Evolutionary conservation across 108 stramenopile genomes (phyloP), one percentile per base, ranked within the genome.

Genomic region (Asterionellopsis glacialis): DNA sequence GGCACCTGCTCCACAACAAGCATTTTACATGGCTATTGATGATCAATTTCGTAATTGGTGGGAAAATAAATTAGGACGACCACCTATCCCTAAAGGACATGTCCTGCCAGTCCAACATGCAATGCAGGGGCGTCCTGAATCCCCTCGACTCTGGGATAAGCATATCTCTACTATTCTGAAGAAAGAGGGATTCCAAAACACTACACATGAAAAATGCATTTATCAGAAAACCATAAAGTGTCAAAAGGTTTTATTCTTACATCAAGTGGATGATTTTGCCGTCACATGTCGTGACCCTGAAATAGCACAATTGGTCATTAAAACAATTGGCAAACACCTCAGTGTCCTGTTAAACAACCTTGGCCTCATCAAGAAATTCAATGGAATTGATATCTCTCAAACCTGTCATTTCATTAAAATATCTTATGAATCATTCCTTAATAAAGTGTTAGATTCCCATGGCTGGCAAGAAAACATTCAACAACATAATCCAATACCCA

Each of bases 231-330:
- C 39, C 51, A 44, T 60, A 23, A 18, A 60, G 7, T 63, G 64
- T 12, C 18, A 61, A 11, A 28, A 40, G 0, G 57, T 68, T 13
- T 26, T 83, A 13, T 40, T 83, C n/a, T 26, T 54, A 0, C 71
- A 75, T 5, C 82, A 83, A 38, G 75, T 79, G 0, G 77, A 83
- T 45, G 75, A 83, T 41, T 74, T 73, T 25, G 64, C 73, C 11
- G 13, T 61, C 21, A 64, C 73, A 45, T 43, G 45, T 38, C 16
- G 9, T 44, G 25, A 44, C 44, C 22, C 10, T 14, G 11, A 44
- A 40, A 0, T 19, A 18, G 19, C 28, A 26, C 10, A 11, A 52
- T 18, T 27, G 19, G 18, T 47, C 23, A 19, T 51, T 16, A 18
- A 11, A 10, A 19, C 16, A 14, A 14, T 51, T 7, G n/a, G 10